A percentile compares a stretch with the other conserved stretches of the same genome.
Conservation (phyloP, 176 grass and related monocot genomes). For the Puccinellia tenuiflora region DNA sequence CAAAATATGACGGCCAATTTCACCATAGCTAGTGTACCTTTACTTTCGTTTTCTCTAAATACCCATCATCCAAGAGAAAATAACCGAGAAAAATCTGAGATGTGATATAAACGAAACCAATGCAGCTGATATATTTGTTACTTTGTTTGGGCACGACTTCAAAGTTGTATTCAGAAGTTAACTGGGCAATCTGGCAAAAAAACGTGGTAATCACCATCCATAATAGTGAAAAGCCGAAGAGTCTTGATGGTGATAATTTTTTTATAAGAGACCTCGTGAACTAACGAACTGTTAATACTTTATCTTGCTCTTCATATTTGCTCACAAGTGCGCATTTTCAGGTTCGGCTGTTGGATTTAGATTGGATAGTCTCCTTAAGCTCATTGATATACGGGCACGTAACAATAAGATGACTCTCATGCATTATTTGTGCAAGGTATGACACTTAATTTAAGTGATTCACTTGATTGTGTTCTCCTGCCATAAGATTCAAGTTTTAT, state of each 20-base stretch:
- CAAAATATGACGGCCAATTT: not conserved
- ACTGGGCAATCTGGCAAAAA: not conserved
- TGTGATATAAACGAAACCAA: not conserved
- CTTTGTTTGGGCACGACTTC: slow-evolving; percentile 1
- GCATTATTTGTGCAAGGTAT: slow-evolving; percentile 95
- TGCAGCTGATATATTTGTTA: not conserved
- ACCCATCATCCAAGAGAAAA: not conserved
- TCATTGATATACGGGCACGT: slow-evolving; percentile 76
- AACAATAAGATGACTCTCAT: slow-evolving; percentile 95
- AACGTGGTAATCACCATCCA: not conserved
- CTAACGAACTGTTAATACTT: not conserved
- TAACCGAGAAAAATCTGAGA: not conserved
- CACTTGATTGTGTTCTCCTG: not conserved
- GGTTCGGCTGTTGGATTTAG: slow-evolving; percentile 94
- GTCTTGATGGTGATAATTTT: not conserved
- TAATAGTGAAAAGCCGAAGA: not conserved
- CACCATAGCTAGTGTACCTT: not conserved
- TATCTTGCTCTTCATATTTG: not conserved
- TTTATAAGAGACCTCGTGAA: not conserved
- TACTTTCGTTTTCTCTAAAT: not conserved
- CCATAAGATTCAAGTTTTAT: not conserved
- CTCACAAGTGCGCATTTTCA: slow-evolving; percentile 24
- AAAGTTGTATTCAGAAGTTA: not conserved
- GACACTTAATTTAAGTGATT: slow-evolving; percentile 15
- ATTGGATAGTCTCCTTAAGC: slow-evolving; percentile 96